These are phyloP conservation scores for Saururus chinensis DNA, from an alignment of 164 flowering plant genomes.

Conservation along the genomic window DNA sequence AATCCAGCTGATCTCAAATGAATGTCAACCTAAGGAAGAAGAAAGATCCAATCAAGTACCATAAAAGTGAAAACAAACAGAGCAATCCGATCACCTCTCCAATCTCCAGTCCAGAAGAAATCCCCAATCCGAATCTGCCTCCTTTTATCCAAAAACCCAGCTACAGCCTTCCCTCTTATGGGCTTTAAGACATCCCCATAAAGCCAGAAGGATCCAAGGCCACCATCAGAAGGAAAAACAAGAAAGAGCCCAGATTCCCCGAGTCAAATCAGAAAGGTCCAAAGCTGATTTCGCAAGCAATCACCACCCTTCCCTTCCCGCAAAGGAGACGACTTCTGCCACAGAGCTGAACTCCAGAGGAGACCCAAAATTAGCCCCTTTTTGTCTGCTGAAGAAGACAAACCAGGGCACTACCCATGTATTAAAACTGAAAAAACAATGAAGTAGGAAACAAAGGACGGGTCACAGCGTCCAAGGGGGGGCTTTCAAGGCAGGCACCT, in stretches of 20 bases:
- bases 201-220: neutral
- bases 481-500: constrained; percentile 11
- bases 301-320: neutral
- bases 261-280: neutral
- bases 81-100: neutral
- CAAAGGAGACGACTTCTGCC: neutral
- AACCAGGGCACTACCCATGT: neutral
- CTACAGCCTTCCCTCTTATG: neutral
- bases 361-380: neutral
- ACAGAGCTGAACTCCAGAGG: neutral
- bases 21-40: constrained; percentile 1
- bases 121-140: neutral
- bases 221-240: neutral
- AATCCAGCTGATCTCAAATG: neutral
- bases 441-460: neutral
- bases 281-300: neutral
- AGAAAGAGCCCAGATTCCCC: neutral
- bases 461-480: constrained; percentile 4
- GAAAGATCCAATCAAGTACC: neutral
- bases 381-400: neutral
- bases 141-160: neutral
- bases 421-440: neutral
- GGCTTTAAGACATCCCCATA: neutral
- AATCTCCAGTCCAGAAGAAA: neutral
- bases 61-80: neutral